phyloP scores from a whole-genome alignment of 2,329 filamentous ascomycete genomes.

The Lasiodiplodia sp. region DNA sequence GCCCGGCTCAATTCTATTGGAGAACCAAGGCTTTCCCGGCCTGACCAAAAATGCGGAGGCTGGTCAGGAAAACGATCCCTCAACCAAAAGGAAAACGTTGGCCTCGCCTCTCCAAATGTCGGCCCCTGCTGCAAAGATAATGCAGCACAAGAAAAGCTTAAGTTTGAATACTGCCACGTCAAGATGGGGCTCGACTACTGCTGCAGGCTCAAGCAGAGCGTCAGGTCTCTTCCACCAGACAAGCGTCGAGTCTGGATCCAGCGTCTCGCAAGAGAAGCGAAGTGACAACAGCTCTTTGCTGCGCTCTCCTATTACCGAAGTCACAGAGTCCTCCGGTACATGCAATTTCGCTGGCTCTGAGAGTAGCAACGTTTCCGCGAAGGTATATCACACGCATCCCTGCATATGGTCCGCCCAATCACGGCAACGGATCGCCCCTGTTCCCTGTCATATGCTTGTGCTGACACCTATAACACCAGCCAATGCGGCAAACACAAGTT shows the following conservation, averaged over 20 bases:
- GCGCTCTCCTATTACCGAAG: conserved; percentile 23
- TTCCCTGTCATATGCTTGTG: conserved; percentile 6
- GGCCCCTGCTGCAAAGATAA: not conserved
- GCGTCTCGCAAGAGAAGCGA: not conserved
- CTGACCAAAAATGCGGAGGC: conserved; percentile 31
- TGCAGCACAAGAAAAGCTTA: conserved; percentile 16
- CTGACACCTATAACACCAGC: conserved; percentile 13
- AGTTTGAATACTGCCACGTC: conserved; percentile 25
- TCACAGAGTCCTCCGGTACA: conserved; percentile 17
- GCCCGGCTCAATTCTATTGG: conserved; percentile 36
- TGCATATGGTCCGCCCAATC: not conserved
- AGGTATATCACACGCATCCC: conserved; percentile 26
- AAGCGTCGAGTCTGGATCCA: conserved; percentile 21
- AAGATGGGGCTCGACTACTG: conserved; percentile 1
- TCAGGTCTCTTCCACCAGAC: not conserved
- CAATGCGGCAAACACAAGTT: conserved; percentile 17
- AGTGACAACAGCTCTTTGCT: conserved; percentile 21
- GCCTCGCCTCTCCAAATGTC: not conserved
- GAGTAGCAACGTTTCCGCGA: conserved; percentile 17
- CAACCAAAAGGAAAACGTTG: not conserved
- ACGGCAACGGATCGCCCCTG: not conserved
- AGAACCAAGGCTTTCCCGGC: conserved; percentile 41
- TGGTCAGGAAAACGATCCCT: not conserved
- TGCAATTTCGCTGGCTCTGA: conserved; percentile 17
- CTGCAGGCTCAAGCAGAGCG: conserved; percentile 1